Evolutionary conservation across 1,139 yeast genomes (phyloP).

Genomic region (Wickerhamiella pararugosa): DNA sequence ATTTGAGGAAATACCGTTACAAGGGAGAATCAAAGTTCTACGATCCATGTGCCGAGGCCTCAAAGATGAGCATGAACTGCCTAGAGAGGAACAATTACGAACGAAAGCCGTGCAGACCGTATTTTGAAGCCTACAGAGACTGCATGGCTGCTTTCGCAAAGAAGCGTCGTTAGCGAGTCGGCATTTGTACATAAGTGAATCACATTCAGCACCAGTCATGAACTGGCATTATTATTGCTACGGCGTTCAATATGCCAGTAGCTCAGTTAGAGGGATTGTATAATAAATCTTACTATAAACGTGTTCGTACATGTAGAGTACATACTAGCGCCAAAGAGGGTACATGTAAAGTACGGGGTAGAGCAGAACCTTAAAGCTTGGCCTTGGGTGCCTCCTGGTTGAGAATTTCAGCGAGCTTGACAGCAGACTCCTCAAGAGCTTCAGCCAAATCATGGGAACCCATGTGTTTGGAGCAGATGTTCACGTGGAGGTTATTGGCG

Average conservation of each 20-base stretch:
- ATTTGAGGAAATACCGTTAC: slow-evolving; percentile 42
- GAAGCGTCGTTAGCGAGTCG: not conserved
- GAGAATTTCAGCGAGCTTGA: slow-evolving; percentile 61
- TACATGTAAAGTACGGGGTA: slow-evolving; percentile 16
- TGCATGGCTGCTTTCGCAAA: slow-evolving; percentile 66
- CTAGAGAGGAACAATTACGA: slow-evolving; percentile 64
- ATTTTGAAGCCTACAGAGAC: slow-evolving; percentile 83
- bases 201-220: too few relatives aligned
- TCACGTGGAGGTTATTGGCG: slow-evolving; percentile 72
- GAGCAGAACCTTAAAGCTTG: slow-evolving; percentile 21
- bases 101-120: slow-evolving; percentile 61
- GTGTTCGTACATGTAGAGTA: too few relatives aligned
- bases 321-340: too few relatives aligned
- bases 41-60: slow-evolving; percentile 85
- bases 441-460: slow-evolving; percentile 52
- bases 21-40: slow-evolving; percentile 75
- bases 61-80: slow-evolving; percentile 76
- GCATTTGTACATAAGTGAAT: too few relatives aligned
- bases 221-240: too few relatives aligned
- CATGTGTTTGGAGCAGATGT: slow-evolving; percentile 65
- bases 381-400: slow-evolving; percentile 23
- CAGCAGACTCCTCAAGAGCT: slow-evolving; percentile 65
- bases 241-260: too few relatives aligned
- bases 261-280: too few relatives aligned
- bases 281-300: too few relatives aligned